Conservation (phyloP, 2,329 filamentous ascomycete species). For the Exophiala xenobiotica region DNA sequence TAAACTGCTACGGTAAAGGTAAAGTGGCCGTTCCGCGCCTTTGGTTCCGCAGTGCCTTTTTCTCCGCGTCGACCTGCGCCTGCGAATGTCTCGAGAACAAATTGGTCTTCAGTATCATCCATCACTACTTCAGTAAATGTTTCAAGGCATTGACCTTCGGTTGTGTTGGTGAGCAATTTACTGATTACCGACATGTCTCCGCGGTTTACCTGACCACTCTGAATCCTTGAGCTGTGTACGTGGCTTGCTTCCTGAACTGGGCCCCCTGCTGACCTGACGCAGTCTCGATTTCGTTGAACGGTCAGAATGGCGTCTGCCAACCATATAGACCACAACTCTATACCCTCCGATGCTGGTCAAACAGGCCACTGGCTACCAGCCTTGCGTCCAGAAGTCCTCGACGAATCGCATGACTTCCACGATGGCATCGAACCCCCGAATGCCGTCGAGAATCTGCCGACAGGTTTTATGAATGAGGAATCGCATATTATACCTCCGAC, state of each 20-base stretch:
- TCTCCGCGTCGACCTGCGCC: constrained; percentile 1
- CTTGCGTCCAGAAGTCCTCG: constrained; percentile 42
- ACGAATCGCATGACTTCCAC: constrained; percentile 32
- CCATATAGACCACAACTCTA: constrained; percentile 7
- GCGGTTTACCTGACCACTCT: constrained; percentile 10
- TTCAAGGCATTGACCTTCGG: not conserved
- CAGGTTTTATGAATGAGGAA: not conserved
- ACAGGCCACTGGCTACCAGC: constrained; percentile 57
- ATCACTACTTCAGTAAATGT: not conserved
- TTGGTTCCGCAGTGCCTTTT: not conserved
- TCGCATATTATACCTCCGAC: constrained; percentile 14
- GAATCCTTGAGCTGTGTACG: constrained; percentile 14
- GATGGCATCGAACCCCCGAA: not conserved
- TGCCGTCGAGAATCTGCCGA: constrained; percentile 3
- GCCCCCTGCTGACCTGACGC: constrained; percentile 14
- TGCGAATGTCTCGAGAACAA: constrained; percentile 4
- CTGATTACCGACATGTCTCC: constrained; percentile 19
- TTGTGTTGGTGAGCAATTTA: not conserved
- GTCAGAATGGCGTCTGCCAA: constrained; percentile 13
- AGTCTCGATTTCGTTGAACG: constrained; percentile 7
- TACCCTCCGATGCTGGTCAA: constrained; percentile 15
- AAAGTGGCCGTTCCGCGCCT: not conserved
- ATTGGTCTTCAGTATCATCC: constrained; percentile 11
- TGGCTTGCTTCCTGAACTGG: constrained; percentile 3
- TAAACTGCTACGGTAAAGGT: too few relatives aligned